Evolutionary conservation across 1,139 yeast species (phyloP).

Genomic region (Nematodospora anomalae): DNA sequence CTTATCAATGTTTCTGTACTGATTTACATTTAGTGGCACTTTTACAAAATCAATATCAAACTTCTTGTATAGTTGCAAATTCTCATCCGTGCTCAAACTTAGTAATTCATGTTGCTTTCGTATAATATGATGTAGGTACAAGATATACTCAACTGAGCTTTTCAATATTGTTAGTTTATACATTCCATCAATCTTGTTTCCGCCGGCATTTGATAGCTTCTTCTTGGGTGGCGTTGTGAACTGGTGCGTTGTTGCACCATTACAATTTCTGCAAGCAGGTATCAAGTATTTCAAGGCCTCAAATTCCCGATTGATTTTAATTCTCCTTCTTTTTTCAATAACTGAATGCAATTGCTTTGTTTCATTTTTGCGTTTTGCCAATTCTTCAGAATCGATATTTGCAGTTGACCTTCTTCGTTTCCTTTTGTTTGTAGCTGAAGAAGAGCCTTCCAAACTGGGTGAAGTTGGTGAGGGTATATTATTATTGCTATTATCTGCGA

Average conservation of each 20-base stretch:
- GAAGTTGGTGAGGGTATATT: conserved; percentile 8
- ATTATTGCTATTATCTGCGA: background rate
- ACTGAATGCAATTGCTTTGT: conserved; percentile 70
- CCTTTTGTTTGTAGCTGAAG: conserved; percentile 26
- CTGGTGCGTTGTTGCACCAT: conserved; percentile 12
- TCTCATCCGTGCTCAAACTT: conserved; percentile 1
- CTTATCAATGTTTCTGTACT: conserved; percentile 56
- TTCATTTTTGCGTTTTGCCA: conserved; percentile 56
- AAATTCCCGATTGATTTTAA: conserved; percentile 79
- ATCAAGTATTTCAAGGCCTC: conserved; percentile 75
- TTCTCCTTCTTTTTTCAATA: conserved; percentile 75
- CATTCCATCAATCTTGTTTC: conserved; percentile 60
- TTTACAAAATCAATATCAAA: conserved; percentile 49
- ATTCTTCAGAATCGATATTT: conserved; percentile 50
- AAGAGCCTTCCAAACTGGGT: conserved; percentile 10
- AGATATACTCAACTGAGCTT: conserved; percentile 77
- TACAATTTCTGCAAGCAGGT: conserved; percentile 61
- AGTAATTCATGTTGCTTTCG: conserved; percentile 45
- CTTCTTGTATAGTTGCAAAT: conserved; percentile 14
- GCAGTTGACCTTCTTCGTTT: conserved; percentile 50
- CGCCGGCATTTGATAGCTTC: conserved; percentile 19
- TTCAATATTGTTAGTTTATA: conserved; percentile 79
- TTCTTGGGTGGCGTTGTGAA: conserved; percentile 11
- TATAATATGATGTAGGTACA: conserved; percentile 63
- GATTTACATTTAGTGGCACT: conserved; percentile 56